A percentile compares a stretch with the other conserved stretches of the same genome.
phyloP scores from a whole-genome alignment of 805 yeast species.

The Spencermartinsiella europaea region DNA sequence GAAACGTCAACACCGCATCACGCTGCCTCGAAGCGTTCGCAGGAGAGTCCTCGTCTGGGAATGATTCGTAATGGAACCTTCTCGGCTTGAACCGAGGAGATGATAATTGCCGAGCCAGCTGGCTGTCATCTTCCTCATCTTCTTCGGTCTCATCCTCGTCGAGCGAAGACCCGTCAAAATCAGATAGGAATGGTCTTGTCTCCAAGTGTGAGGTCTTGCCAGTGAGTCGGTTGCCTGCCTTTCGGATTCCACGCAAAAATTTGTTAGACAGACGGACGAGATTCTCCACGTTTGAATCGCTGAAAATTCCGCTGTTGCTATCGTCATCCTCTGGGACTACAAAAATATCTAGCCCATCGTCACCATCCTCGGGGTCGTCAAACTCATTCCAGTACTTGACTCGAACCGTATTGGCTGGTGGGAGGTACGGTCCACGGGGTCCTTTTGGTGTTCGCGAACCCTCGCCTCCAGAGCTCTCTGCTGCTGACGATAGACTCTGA shows the following conservation, averaged over 20 bases:
- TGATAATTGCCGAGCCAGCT: conserved; percentile 2
- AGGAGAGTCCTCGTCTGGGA: conserved; percentile 10
- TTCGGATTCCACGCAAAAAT: conserved; percentile 22
- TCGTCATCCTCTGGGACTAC: conserved; percentile 33
- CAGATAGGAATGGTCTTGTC: neutral
- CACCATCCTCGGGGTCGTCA: conserved; percentile 54
- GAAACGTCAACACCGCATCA: conserved; percentile 40
- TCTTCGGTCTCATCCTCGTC: conserved; percentile 3
- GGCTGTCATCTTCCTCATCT: conserved; percentile 9
- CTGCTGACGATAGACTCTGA: neutral
- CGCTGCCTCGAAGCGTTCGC: conserved; percentile 24
- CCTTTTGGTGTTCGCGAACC: neutral
- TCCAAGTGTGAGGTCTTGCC: neutral
- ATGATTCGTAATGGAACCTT: conserved; percentile 3
- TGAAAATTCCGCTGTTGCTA: conserved; percentile 26
- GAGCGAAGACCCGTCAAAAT: conserved; percentile 5
- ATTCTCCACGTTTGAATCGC: conserved; percentile 30
- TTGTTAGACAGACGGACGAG: conserved; percentile 28
- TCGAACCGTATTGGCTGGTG: conserved; percentile 18
- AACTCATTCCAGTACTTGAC: conserved; percentile 63
- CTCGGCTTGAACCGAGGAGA: conserved; percentile 16
- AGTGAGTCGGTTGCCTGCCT: conserved; percentile 1
- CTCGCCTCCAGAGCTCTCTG: conserved; percentile 1
- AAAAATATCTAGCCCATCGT: conserved; percentile 34
- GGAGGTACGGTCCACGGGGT: neutral